Percentiles rank a stretch among this genome's conserved stretches.
Conservation (phyloP, 2,329 filamentous ascomycete genomes). For the Podosphaera aphanis region DNA sequence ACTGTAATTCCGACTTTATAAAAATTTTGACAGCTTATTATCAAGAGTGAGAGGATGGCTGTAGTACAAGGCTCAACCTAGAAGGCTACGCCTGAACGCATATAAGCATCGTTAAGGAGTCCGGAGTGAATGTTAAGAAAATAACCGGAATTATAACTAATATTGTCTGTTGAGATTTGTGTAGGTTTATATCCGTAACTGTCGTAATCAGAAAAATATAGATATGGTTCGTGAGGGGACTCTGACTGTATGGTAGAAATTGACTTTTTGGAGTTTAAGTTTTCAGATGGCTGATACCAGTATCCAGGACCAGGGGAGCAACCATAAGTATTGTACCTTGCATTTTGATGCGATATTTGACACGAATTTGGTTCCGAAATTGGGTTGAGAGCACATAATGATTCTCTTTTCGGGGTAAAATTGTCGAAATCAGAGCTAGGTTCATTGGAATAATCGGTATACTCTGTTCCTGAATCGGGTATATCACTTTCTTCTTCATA, state of each 20-base stretch:
- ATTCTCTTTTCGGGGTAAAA: neutral
- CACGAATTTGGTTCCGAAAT: neutral
- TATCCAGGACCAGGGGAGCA: neutral
- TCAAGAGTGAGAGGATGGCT: neutral
- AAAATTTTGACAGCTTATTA: neutral
- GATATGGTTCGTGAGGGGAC: neutral
- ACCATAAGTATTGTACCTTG: neutral
- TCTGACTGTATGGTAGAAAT: neutral
- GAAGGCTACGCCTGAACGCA: neutral
- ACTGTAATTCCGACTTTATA: no score
- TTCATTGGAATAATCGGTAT: neutral
- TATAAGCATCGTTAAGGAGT: neutral
- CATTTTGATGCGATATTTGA: neutral
- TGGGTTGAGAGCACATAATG: neutral
- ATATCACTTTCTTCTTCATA: neutral
- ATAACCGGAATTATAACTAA: neutral
- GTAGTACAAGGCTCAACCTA: neutral
- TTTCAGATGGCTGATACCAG: neutral
- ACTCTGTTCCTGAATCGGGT: neutral
- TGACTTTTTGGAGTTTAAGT: neutral
- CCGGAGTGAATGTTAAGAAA: neutral
- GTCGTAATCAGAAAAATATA: neutral
- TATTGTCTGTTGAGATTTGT: neutral
- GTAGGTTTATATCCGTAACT: neutral
- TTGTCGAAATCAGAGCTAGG: neutral